Base-by-base conservation (phyloP, 331 rosid species). In the Quercus tomentella region DNA sequence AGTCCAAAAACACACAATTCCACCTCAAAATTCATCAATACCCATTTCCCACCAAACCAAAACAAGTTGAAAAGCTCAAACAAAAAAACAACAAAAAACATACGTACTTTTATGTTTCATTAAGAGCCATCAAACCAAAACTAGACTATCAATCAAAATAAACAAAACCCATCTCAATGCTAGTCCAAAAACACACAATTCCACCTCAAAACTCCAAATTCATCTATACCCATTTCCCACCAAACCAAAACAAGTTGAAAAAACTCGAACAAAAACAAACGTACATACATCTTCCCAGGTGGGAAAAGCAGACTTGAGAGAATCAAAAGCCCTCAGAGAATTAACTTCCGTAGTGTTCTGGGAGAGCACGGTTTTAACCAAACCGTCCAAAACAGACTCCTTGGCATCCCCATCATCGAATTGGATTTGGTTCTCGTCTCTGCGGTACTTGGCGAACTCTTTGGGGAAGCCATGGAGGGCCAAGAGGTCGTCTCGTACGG, bases 331-430 rank as follows among this genome's bases (percentile, higher is more conserved):
- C 85, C 77, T 87, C 14, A 78, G 85, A 10, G 91, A 88, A 83
- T 90, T 90, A 21, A 56, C 80, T 5, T 94, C 97, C 1, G 97
- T 92, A 9, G 98, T 94, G 81, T 92, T 94, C 87, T 94, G 97
- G 2, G 98, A 94, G 52, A 94, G 89, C 76, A 94, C 87, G 37
- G 93, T 94, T 71, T 85, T 91, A 76, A 94, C 91, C 65, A 94
- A 77, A 51, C 98, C 95, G 77, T 94, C 98, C 77, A 94, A 90
- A 75, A 94, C 94, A 55, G 80, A 82, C 76, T 94, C 97, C 63
- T 84, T 54, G 63, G 45, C 62, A 18, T 68, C 75, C 23, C n/a
- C 65, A 22, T 77, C 82, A 17, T 77, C 88, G 16, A 79, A 70
- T 15, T 78, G 73, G 45, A 6, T 41, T 62, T 22, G 56, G 63